Conservation (phyloP, 208 protist genomes). For the Zelonia costaricensis region DNA sequence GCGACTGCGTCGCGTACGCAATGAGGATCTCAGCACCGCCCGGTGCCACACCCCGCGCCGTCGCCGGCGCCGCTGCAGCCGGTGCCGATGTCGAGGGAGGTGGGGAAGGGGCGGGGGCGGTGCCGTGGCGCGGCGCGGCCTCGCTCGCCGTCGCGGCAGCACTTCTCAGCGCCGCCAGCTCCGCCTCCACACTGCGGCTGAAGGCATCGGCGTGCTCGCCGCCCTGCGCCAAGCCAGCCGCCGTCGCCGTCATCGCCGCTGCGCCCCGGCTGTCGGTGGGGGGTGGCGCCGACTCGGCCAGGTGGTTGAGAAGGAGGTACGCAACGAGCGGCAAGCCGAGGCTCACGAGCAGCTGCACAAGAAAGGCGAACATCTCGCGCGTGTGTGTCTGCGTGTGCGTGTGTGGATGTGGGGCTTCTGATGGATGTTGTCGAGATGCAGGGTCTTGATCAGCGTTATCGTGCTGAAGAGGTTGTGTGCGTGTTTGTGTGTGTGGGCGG, state of each 20-base stretch:
- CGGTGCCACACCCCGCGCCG: neutral
- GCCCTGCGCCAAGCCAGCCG: neutral
- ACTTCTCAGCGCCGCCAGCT: conserved; percentile 19
- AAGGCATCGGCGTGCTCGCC: neutral
- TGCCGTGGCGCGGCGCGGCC: neutral
- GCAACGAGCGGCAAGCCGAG: conserved; percentile 11
- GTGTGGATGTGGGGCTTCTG: neutral
- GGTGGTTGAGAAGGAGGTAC: conserved; percentile 15
- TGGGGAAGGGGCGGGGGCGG: neutral
- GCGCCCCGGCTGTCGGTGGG: neutral
- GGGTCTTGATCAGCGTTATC: neutral
- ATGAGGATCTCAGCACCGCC: conserved; percentile 46
- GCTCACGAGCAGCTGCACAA: conserved; percentile 24
- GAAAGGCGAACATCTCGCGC: conserved; percentile 12
- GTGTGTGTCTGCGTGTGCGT: neutral
- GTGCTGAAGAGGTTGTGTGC: neutral
- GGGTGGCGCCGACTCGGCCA: neutral
- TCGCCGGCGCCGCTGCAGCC: neutral
- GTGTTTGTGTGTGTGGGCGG: neutral
- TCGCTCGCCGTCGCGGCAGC: no score
- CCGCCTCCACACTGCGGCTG: neutral
- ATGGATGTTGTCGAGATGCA: neutral
- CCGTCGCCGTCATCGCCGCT: neutral
- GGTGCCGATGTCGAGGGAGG: neutral
- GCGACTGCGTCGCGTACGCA: conserved; percentile 67